Percentiles rank a stretch among this genome's conserved stretches.
Conservation (phyloP, 345 rosid species). For the Arabis alpina region DNA sequence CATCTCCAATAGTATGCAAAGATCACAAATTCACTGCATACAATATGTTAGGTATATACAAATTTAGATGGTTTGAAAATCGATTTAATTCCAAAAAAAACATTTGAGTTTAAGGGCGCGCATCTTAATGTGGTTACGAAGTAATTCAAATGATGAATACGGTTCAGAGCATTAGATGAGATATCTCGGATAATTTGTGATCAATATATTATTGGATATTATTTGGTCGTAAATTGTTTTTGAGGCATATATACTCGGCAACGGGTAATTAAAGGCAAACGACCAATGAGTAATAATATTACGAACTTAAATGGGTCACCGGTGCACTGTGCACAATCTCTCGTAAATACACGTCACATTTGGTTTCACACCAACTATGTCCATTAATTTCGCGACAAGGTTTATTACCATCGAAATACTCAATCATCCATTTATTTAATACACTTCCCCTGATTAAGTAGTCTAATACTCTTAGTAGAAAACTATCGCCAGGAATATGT, state of each 20-base stretch:
- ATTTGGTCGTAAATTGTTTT: slow-evolving; percentile 1
- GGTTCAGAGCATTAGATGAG: slow-evolving; percentile 1
- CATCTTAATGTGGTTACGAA: slow-evolving; percentile 17
- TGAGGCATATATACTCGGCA: neutral
- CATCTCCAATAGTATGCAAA: neutral
- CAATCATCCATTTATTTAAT: neutral
- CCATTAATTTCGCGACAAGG: slow-evolving; percentile 26
- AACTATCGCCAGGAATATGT: too few species aligned
- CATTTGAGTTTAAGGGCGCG: slow-evolving; percentile 23
- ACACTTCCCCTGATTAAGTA: too few species aligned
- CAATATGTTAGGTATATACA: neutral
- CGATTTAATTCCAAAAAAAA: neutral
- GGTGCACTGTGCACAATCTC: slow-evolving; percentile 4
- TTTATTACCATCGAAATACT: slow-evolving; percentile 13
- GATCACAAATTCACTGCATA: neutral
- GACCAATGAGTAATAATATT: slow-evolving; percentile 3
- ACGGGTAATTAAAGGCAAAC: slow-evolving; percentile 9
- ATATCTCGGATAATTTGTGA: neutral
- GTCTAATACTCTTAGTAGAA: too few species aligned
- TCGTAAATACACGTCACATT: slow-evolving; percentile 20
- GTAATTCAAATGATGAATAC: neutral
- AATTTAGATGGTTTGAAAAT: slow-evolving; percentile 20
- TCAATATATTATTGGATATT: neutral
- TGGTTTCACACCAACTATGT: slow-evolving; percentile 34
- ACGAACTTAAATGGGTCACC: neutral